Evolutionary conservation across 2,329 filamentous ascomycete species (phyloP), one percentile per base, ranked within the genome.

Genomic region (Dothistroma pini): DNA sequence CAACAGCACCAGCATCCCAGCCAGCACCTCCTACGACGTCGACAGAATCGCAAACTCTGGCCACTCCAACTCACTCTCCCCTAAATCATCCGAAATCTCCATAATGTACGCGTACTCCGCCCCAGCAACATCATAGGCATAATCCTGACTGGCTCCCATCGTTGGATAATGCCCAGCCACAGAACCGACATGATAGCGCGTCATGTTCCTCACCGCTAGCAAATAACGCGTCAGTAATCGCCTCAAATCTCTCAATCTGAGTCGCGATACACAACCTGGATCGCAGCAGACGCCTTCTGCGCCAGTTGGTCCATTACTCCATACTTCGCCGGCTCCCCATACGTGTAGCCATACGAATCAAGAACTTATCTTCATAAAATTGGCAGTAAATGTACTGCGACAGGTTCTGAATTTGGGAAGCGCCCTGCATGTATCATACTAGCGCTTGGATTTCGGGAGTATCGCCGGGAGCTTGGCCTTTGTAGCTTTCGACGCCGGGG

Each of bases 311-410:
- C 82, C 75, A 44, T 44, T 19, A 16, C 12, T 63, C 84, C 81
- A 50, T 76, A 73, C 4, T 82, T 70, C 10, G 75, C 69, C 1
- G 59, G 54, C n/a, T 71, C 76, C 14, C 74, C 75, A 76, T 85
- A 88, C 2, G 80, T 81, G 72, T 85, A 87, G 32, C 85, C 85
- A 68, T 86, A 87, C 0, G 81, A 32, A 80, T 78, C 59, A 84
- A 77, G 58, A 86, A 81, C n/a, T 84, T 75, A 66, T 88, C 85
- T 4, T 79, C 81, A 73, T 86, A 89, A 0, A 83, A 80, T 74
- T 89, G 86, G 70, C 82, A 84, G 73, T 89, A 86, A 64, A 89
- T 83, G 72, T 83, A 89, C 1, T 87, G 76, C 68, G 83, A 82
- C 41, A 88, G 29, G 22, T 56, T 58, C 35, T 63, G 58, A 2